Base-by-base conservation (phyloP, 1,284 basidiomycete species). In the Ustilago vetiveriae region DNA sequence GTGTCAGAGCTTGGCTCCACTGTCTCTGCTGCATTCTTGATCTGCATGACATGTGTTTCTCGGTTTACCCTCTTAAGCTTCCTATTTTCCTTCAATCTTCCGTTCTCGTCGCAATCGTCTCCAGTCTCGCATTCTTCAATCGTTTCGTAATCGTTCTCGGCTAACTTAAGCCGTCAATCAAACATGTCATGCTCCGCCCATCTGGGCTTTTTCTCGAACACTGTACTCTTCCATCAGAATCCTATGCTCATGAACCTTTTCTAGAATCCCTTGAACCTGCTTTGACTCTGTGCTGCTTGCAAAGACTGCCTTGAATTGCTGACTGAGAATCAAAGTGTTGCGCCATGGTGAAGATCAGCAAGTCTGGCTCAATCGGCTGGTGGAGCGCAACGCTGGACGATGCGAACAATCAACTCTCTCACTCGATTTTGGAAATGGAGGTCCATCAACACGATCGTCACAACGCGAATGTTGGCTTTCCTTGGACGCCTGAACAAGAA, bases 31-130 rank as follows among this genome's bases (percentile, higher is more conserved):
- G 57, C 45, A 43, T 59, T 40, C 14, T 41, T 9, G 27, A 39
- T 21, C 22, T 52, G 63, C 52, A 55, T 65, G 62, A 58, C 62
- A 58, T 54, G 63, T 66, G 52, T 66, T 22, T 56, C 35, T 45
- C 27, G 6, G 30, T 35, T 17, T 46, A 19, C 27, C n/a, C n/a
- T 33, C 14, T 27, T 16, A 26, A 17, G 24, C 21, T 27, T 53
- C 27, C 19, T 21, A 8, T 21, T 13, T 9, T n/a, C n/a, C n/a
- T n/a, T n/a, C n/a, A n/a, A n/a, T 22, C 41, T 13, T 24, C 37
- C 11, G 26, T 41, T 56, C 30, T 38, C 45, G 21, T 64, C 32
- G 36, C 51, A 53, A 45, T 27, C 26, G 48, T 33, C 22, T 17
- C 46, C 26, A 17, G 45, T 47, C 45, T 37, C 35, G 45, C 45